Conservation (phyloP, 2,329 filamentous ascomycete species). For the Zasmidium citrigriseum region DNA sequence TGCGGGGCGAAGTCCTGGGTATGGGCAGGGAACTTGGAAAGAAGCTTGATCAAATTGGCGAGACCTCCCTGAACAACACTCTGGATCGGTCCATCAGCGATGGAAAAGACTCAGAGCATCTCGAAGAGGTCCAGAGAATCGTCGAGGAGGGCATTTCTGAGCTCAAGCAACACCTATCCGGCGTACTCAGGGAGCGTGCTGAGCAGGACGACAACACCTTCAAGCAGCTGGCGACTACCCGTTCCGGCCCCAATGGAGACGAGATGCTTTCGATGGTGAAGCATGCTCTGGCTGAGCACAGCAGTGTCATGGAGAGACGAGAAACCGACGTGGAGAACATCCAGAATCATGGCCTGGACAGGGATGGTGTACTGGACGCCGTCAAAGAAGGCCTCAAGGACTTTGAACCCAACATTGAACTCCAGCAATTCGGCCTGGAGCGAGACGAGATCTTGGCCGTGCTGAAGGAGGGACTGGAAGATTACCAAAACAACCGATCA, state of each 20-base stretch:
- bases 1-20: conserved; percentile 87
- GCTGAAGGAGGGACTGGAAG: conserved; percentile 79
- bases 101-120: conserved; percentile 45
- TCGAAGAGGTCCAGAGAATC: conserved; percentile 73
- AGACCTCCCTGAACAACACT: conserved; percentile 30
- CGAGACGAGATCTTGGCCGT: conserved; percentile 87
- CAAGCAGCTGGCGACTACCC: conserved; percentile 45
- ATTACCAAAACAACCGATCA: conserved; percentile 61
- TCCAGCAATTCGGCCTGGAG: conserved; percentile 87
- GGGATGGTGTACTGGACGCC: conserved; percentile 81
- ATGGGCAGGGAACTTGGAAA: conserved; percentile 92
- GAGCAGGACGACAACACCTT: conserved; percentile 42
- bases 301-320: conserved; percentile 42
- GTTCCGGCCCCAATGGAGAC: conserved; percentile 54
- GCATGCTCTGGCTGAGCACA: conserved; percentile 68
- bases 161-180: conserved; percentile 81
- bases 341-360: conserved; percentile 39
- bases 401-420: conserved; percentile 89
- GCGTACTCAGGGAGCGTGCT: conserved; percentile 74
- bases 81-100: conserved; percentile 46
- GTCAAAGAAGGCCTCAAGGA: conserved; percentile 90
- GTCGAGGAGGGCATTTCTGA: conserved; percentile 79
- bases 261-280: conserved; percentile 86
- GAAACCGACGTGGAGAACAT: conserved; percentile 23
- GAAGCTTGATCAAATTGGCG: conserved; percentile 71